These are phyloP conservation scores for Candida yuanshanica DNA, from an alignment of 805 yeast species.

Conservation along the genomic window DNA sequence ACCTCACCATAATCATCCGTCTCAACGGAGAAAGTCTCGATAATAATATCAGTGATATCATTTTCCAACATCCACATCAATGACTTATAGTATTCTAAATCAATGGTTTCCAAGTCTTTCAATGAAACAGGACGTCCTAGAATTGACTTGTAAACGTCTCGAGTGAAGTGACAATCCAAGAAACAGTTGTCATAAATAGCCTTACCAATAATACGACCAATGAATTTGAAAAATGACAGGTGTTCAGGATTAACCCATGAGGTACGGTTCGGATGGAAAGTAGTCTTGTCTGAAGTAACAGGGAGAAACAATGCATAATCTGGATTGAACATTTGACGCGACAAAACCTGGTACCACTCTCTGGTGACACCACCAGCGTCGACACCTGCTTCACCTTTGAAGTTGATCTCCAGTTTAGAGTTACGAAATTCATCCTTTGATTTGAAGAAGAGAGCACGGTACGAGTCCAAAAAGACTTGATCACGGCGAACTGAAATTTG, in stretches of 20 bases:
- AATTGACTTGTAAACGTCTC: slow-evolving; percentile 89
- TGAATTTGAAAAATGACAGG: slow-evolving; percentile 85
- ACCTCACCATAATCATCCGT: slow-evolving; percentile 92
- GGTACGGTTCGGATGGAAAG: slow-evolving; percentile 92
- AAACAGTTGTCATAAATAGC: slow-evolving; percentile 84
- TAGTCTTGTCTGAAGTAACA: slow-evolving; percentile 85
- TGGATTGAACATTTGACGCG: slow-evolving; percentile 94
- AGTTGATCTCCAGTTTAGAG: slow-evolving; percentile 71
- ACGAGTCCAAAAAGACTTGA: slow-evolving; percentile 88
- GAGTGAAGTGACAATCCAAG: slow-evolving; percentile 89
- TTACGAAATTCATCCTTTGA: slow-evolving; percentile 65
- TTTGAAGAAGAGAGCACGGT: slow-evolving; percentile 74
- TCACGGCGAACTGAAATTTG: slow-evolving; percentile 74
- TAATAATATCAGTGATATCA: slow-evolving; percentile 91
- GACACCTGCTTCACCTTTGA: slow-evolving; percentile 91
- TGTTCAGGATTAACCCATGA: slow-evolving; percentile 94
- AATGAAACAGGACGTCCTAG: slow-evolving; percentile 75
- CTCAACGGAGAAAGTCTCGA: slow-evolving; percentile 91
- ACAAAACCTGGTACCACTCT: slow-evolving; percentile 94
- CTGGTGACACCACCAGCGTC: slow-evolving; percentile 98
- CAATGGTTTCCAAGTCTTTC: slow-evolving; percentile 92
- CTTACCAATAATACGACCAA: slow-evolving; percentile 91
- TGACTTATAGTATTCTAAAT: slow-evolving; percentile 87
- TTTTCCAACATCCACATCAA: slow-evolving; percentile 94
- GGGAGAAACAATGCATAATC: slow-evolving; percentile 90